phyloP scores from a whole-genome alignment of 257 asterid genomes.

The Linaria vulgaris region DNA sequence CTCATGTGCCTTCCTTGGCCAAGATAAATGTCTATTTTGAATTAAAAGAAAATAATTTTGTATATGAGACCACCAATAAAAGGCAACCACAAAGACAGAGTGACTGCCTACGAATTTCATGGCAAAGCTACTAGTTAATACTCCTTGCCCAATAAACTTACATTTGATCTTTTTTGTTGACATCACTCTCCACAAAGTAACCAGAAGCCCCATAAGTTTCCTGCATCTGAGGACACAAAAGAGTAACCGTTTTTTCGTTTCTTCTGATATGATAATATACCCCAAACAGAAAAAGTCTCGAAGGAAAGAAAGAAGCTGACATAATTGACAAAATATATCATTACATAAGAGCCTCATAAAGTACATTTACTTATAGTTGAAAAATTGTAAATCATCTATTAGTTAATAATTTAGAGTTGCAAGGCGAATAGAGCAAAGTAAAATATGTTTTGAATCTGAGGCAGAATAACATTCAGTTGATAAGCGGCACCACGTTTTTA shows the following conservation, averaged over 20 bases:
- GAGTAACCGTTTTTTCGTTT: constrained; percentile 1
- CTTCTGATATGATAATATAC: constrained; percentile 2
- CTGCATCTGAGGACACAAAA: constrained; percentile 64
- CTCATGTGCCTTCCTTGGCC: no score
- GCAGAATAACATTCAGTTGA: no score
- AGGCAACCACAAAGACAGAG: neutral
- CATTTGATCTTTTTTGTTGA: constrained; percentile 44
- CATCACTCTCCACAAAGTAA: constrained; percentile 58
- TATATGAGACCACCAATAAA: no score
- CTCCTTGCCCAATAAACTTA: constrained; percentile 32
- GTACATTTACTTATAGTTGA: neutral
- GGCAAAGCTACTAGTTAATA: neutral
- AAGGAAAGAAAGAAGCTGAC: neutral
- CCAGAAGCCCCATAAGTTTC: constrained; percentile 91
- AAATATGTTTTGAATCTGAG: constrained; percentile 4
- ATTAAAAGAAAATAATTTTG: no score
- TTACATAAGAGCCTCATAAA: neutral
- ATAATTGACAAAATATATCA: neutral
- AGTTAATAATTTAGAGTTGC: no score
- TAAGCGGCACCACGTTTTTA: neutral
- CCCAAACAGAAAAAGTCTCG: neutral
- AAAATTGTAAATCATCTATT: neutral
- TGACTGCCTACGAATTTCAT: no score
- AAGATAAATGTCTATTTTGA: no score
- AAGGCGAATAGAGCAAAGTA: neutral